phyloP scores from a whole-genome alignment of 805 yeast species.

The Candida insectorum region DNA sequence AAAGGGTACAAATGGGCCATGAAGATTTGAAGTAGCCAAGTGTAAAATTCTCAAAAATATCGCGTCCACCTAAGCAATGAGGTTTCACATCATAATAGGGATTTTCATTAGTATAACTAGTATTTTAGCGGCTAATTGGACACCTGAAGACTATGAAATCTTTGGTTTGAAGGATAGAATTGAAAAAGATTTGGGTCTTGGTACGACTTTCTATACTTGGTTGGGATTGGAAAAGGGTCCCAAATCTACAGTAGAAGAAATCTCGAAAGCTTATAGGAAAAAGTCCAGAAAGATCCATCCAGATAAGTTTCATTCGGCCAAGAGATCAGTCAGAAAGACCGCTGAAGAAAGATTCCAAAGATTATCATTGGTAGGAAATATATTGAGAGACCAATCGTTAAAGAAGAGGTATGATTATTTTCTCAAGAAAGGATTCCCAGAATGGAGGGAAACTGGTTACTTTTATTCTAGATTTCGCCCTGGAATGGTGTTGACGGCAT shows the following conservation, averaged over 20 bases:
- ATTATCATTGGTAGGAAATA: conserved; percentile 70
- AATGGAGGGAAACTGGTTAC: conserved; percentile 68
- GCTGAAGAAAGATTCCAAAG: conserved; percentile 75
- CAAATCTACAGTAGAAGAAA: conserved; percentile 48
- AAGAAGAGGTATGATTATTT: conserved; percentile 81
- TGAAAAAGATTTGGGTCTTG: conserved; percentile 57
- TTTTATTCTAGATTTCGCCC: conserved; percentile 68
- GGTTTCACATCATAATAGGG: conserved; percentile 2
- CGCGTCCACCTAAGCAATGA: too few relatives aligned
- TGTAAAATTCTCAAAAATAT: too few relatives aligned
- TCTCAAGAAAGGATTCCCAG: conserved; percentile 79
- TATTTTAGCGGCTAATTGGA: conserved; percentile 42
- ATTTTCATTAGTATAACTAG: conserved; percentile 2
- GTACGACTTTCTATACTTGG: conserved; percentile 67
- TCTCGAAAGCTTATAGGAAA: conserved; percentile 65
- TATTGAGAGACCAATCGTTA: conserved; percentile 55
- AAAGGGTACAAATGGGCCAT: conserved; percentile 38
- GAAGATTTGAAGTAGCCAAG: too few relatives aligned
- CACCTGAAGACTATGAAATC: conserved; percentile 74
- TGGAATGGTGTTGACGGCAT: conserved; percentile 49
- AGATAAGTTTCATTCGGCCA: conserved; percentile 52
- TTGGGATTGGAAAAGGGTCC: conserved; percentile 47
- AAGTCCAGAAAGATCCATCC: conserved; percentile 78
- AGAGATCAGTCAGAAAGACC: conserved; percentile 33
- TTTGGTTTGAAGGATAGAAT: conserved; percentile 68